phyloP scores from a whole-genome alignment of 768 basidiomycete species.

The Tricholoma matsutake region DNA sequence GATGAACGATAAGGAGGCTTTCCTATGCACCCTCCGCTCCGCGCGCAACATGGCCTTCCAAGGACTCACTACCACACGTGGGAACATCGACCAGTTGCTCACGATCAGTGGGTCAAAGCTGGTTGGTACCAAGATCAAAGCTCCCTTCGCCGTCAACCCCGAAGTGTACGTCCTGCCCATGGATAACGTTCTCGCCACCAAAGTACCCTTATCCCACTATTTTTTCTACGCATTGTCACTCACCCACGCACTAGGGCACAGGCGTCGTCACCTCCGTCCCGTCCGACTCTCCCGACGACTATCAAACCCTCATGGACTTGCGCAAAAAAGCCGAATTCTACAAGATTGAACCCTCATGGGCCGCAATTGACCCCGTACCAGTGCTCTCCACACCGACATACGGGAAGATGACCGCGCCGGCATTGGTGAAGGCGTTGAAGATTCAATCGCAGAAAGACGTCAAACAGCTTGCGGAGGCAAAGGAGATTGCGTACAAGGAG shows the following conservation, averaged over 20 bases:
- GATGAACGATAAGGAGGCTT: constrained; percentile 84
- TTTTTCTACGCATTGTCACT: neutral
- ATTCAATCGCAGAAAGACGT: constrained; percentile 94
- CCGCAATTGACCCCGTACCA: constrained; percentile 77
- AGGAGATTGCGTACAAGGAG: constrained; percentile 97
- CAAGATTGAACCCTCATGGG: constrained; percentile 90
- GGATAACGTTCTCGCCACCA: constrained; percentile 96
- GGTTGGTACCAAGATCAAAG: constrained; percentile 86
- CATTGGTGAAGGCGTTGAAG: constrained; percentile 83
- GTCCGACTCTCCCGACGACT: constrained; percentile 98
- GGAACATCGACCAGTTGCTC: constrained; percentile 66
- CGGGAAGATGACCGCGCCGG: constrained; percentile 85
- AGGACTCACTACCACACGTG: constrained; percentile 71
- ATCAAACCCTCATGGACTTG: constrained; percentile 82
- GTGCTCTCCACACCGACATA: constrained; percentile 90
- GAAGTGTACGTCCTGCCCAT: constrained; percentile 98
- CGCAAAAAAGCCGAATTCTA: constrained; percentile 97
- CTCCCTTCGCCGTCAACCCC: constrained; percentile 76
- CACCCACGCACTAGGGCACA: constrained; percentile 59
- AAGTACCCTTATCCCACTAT: constrained; percentile 41
- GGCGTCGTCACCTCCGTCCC: constrained; percentile 98
- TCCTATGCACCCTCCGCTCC: constrained; percentile 83
- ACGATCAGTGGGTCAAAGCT: constrained; percentile 79
- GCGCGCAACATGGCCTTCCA: constrained; percentile 99
- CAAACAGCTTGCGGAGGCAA: constrained; percentile 92